These are phyloP conservation scores for Rubia occidens DNA, from an alignment of 305 asterid genomes.

Conservation along the genomic window DNA sequence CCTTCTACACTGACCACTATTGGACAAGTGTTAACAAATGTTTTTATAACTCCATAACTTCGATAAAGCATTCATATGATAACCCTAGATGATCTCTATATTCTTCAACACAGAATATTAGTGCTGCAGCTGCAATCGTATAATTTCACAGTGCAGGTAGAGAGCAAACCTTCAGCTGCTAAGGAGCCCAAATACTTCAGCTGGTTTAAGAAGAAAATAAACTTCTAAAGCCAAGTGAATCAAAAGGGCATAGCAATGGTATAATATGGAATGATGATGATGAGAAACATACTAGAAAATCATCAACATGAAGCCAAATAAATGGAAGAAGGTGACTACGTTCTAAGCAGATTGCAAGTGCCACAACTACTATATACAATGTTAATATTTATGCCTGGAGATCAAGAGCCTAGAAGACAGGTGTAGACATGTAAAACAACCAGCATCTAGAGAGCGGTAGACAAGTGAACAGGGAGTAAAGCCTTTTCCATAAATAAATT, in stretches of 20 bases:
- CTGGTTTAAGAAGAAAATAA: not conserved
- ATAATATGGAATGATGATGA: not conserved
- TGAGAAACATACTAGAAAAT: not conserved
- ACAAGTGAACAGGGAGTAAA: not conserved
- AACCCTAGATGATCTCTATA: not conserved
- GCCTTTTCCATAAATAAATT: not conserved
- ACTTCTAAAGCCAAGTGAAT: not conserved
- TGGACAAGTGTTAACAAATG: not conserved
- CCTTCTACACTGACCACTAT: not conserved
- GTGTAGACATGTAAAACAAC: not conserved
- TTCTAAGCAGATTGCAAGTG: not conserved
- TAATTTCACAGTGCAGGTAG: not conserved
- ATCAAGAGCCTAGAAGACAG: not conserved
- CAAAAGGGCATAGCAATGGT: not conserved
- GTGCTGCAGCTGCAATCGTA: slow-evolving; percentile 4
- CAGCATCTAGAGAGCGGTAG: not conserved
- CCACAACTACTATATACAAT: not conserved
- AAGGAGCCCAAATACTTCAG: not conserved
- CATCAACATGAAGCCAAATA: not conserved
- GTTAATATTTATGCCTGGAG: not conserved
- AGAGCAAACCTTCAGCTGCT: not conserved
- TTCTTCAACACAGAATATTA: not conserved
- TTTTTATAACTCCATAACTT: not conserved
- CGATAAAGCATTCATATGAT: not conserved
- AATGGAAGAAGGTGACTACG: not conserved